Conservation (phyloP, 148 eudicot species). For the Tetragonia tetragonoides region DNA sequence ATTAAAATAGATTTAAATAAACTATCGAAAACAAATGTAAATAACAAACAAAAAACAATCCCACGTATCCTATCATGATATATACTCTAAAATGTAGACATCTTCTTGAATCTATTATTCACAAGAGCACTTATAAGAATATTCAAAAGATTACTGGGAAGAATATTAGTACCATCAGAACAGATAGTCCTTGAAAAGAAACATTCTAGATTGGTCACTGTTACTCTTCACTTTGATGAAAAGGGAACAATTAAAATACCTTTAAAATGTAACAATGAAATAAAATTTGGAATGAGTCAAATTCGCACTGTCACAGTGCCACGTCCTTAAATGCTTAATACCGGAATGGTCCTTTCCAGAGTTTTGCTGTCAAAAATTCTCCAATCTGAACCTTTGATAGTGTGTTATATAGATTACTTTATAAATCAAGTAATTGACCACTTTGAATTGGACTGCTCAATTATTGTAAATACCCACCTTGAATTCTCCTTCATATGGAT, state of each 20-base stretch:
- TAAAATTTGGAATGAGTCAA: no score
- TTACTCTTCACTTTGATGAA: not conserved
- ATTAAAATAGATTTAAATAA: no score
- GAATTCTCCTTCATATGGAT: no score
- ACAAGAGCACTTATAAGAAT: not conserved
- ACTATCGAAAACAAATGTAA: no score
- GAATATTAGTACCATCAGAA: not conserved
- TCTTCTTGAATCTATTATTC: not conserved
- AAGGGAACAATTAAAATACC: not conserved
- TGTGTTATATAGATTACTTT: no score
- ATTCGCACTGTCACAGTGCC: no score
- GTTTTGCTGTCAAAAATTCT: conserved; percentile 4
- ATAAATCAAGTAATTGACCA: not conserved
- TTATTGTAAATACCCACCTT: not conserved
- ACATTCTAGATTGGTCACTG: not conserved
- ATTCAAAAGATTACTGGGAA: not conserved
- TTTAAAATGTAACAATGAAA: no score
- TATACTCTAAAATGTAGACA: not conserved
- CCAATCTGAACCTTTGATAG: not conserved
- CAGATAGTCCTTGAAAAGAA: not conserved
- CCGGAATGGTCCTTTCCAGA: no score
- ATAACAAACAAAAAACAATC: no score
- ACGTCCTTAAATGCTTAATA: no score
- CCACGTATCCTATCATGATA: no score
- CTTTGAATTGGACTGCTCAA: conserved; percentile 7